These are phyloP conservation scores for Vaccinium macrocarpon DNA, from an alignment of 148 eudicot species.

Conservation along the genomic window DNA sequence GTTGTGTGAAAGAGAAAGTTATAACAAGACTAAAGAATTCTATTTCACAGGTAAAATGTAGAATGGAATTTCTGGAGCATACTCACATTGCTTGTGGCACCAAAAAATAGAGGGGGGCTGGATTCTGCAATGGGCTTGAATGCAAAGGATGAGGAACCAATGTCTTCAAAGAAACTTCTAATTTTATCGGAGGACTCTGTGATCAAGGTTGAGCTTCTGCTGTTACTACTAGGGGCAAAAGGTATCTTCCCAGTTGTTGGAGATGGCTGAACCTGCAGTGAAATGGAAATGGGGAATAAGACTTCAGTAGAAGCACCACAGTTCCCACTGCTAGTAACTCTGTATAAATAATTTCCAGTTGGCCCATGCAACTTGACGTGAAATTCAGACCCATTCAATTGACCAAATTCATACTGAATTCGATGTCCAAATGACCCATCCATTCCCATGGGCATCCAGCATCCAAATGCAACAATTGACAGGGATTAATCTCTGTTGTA, in stretches of 20 bases:
- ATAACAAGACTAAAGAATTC: not conserved
- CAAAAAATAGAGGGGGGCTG: slow-evolving; percentile 22
- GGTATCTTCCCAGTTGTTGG: slow-evolving; percentile 60
- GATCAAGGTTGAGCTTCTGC: slow-evolving; percentile 24
- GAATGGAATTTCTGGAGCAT: not conserved
- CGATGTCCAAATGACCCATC: not conserved
- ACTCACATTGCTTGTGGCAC: slow-evolving; percentile 36
- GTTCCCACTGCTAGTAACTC: not conserved
- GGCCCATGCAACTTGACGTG: not conserved
- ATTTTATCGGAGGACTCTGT: slow-evolving; percentile 24
- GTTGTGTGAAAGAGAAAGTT: not conserved
- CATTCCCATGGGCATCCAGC: not conserved
- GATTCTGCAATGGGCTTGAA: slow-evolving; percentile 45
- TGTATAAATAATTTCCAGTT: not conserved
- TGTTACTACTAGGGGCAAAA: slow-evolving; percentile 29
- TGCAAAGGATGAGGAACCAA: slow-evolving; percentile 36
- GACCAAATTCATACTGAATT: not conserved
- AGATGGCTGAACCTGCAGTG: slow-evolving; percentile 53
- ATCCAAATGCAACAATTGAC: not conserved
- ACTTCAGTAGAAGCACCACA: not conserved
- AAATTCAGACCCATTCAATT: slow-evolving; percentile 1
- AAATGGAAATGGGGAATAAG: not conserved
- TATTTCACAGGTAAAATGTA: not conserved
- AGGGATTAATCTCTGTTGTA: not conserved
- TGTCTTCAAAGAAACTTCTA: slow-evolving; percentile 25